A percentile compares a stretch with the other conserved stretches of the same genome.
phyloP scores from a whole-genome alignment of 352 stramenopile species.

The Halophytophthora batemanensis region DNA sequence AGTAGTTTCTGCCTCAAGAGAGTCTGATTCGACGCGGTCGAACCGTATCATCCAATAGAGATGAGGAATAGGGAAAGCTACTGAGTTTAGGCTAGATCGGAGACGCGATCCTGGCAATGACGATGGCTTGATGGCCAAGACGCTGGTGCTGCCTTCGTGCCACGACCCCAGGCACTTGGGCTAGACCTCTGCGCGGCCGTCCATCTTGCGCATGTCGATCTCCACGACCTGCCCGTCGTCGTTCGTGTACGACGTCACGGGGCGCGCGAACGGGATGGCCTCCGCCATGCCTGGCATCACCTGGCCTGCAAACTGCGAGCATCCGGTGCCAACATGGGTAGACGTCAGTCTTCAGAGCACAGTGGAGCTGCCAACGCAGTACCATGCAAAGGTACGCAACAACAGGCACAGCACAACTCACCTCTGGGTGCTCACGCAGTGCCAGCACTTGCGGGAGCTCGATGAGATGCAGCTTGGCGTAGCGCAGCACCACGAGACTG shows the following conservation, averaged over 20 bases:
- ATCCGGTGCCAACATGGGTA: neutral
- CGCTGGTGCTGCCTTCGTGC: too few species aligned
- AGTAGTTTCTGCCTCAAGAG: too few species aligned
- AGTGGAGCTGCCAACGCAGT: too few species aligned
- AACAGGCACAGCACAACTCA: constrained; percentile 17
- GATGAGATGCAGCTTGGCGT: constrained; percentile 68
- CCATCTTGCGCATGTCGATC: constrained; percentile 21
- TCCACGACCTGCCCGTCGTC: constrained; percentile 12
- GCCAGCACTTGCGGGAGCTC: constrained; percentile 68
- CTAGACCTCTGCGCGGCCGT: constrained; percentile 8
- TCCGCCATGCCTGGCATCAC: constrained; percentile 32
- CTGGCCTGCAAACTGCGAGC: constrained; percentile 46
- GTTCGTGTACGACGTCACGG: constrained; percentile 41
- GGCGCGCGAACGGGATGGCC: constrained; percentile 57
- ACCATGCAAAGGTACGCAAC: too few species aligned
- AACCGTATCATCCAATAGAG: too few species aligned
- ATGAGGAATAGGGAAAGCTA: too few species aligned
- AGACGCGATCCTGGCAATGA: too few species aligned
- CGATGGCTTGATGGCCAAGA: too few species aligned
- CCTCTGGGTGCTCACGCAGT: constrained; percentile 62
- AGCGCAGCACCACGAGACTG: constrained; percentile 62
- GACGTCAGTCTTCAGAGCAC: neutral
- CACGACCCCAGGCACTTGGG: constrained; percentile 2
- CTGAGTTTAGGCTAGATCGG: too few species aligned
- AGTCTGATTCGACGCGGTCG: too few species aligned